phyloP scores from a whole-genome alignment of 2,329 filamentous ascomycete species.

The Colletotrichum filicis region DNA sequence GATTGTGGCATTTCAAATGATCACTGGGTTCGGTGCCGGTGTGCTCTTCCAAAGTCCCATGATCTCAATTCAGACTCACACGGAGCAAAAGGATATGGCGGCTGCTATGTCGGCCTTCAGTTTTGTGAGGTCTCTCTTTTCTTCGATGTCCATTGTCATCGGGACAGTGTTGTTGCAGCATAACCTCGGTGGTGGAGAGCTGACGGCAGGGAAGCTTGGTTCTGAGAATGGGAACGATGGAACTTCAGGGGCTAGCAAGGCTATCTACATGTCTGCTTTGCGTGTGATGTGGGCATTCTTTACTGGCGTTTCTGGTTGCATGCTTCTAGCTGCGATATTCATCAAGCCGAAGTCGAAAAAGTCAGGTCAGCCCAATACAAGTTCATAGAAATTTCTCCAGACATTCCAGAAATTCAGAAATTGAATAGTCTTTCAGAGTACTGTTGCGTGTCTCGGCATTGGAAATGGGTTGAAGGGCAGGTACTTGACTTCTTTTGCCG shows the following conservation, averaged over 20 bases:
- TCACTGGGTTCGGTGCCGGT: constrained; percentile 61
- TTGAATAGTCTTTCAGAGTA: too few species aligned
- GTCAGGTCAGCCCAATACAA: not conserved
- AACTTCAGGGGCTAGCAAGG: not conserved
- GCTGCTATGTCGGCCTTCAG: constrained; percentile 64
- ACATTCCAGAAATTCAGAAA: too few species aligned
- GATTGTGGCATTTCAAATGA: constrained; percentile 60
- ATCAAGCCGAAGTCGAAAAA: constrained; percentile 17
- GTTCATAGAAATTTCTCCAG: not conserved
- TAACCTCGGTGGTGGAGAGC: not conserved
- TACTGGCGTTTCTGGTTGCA: not conserved
- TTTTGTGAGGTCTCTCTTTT: constrained; percentile 66
- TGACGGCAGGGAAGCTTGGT: constrained; percentile 3
- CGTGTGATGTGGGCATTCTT: constrained; percentile 29
- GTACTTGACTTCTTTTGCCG: too few species aligned
- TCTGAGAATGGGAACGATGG: not conserved
- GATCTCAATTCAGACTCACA: constrained; percentile 63
- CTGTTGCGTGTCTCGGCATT: too few species aligned
- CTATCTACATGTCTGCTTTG: not conserved
- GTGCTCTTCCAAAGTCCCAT: constrained; percentile 65
- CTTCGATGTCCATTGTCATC: constrained; percentile 65
- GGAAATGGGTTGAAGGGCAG: too few species aligned
- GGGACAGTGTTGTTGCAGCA: constrained; percentile 56
- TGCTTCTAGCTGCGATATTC: constrained; percentile 13
- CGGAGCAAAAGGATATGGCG: constrained; percentile 61